Evolutionary conservation across 257 asterid genomes (phyloP), one percentile per base, ranked within the genome.

Genomic region (Solanum gracilifrons): DNA sequence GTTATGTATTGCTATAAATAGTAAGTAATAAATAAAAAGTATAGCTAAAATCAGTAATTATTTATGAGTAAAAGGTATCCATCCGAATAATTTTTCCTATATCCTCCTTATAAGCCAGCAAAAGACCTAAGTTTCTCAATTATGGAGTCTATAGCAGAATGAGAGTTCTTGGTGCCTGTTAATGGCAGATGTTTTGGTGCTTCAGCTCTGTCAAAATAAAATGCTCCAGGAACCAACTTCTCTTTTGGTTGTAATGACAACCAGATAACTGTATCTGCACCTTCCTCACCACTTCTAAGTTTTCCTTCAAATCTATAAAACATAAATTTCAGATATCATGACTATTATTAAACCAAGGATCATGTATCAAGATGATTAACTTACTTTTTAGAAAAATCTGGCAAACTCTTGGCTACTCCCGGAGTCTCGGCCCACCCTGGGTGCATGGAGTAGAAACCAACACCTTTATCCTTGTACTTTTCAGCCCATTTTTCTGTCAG

Each of bases 391-490:
- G 96, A 90, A 87, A 97, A 92, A 43, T 85, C 73, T 1, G 98
- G 98, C 93, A 97, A 85, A 83, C 98, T 97, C 82, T 89, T 95
- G 91, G 95, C 88, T 41, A 97, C 98, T 88, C 99, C 99, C 5
- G 99, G 98, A 27, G 98, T 97, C 92, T 93, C 98, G 16, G 99
- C 99, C 99, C 99, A 97, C 68, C 99, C 98, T 2, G 99, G 99
- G 91, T 95, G 98, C 99, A 97, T 97, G 43, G 98, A 89, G 92
- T 95, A 97, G 94, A 97, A 97, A 33, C 94, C 92, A 46, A 95
- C 86, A 31, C 95, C 96, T 92, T 91, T 93, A 41, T 92, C 93
- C 86, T 92, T 92, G 93, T 97, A 91, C 21, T 15, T 85, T 36
- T 95, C 95, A 4, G 96, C 95, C 98, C 99, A 97, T 82, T 95